Evolutionary conservation across 768 basidiomycete species (phyloP).

Genomic region (Infundibulicybe gibba): DNA sequence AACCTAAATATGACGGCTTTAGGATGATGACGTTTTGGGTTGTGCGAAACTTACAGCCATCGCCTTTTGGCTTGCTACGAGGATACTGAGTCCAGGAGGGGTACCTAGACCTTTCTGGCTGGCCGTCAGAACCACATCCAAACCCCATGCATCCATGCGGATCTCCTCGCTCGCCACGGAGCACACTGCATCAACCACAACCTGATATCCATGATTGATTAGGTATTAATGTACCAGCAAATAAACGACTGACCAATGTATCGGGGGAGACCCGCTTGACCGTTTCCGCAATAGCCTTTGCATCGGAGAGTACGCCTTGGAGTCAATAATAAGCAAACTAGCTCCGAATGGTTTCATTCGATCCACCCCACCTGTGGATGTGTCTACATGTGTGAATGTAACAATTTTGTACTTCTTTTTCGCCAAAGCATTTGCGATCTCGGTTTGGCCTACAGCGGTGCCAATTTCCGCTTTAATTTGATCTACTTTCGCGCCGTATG

Average conservation of each 20-base stretch:
- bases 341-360: background rate
- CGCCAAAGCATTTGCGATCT: slow-evolving; percentile 67
- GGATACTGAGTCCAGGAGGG: slow-evolving; percentile 89
- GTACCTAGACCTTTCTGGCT: slow-evolving; percentile 91
- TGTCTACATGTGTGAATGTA: slow-evolving; percentile 95
- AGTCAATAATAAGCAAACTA: background rate
- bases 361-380: slow-evolving; percentile 64
- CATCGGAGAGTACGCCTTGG: slow-evolving; percentile 80
- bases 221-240: background rate
- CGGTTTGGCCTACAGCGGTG: slow-evolving; percentile 55
- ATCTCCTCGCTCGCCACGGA: slow-evolving; percentile 96
- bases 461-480: slow-evolving; percentile 85
- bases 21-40: background rate
- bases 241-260: slow-evolving; percentile 54
- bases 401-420: slow-evolving; percentile 83
- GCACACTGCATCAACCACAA: slow-evolving; percentile 92
- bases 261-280: slow-evolving; percentile 79
- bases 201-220: slow-evolving; percentile 29
- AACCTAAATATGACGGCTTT: slow-evolving; percentile 29
- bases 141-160: slow-evolving; percentile 86
- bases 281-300: slow-evolving; percentile 68
- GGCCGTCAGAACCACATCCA: slow-evolving; percentile 86
- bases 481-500: slow-evolving; percentile 86
- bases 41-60: slow-evolving; percentile 44
- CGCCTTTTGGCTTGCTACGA: slow-evolving; percentile 78